Evolutionary conservation across 148 eudicot genomes (phyloP), one percentile per base, ranked within the genome.

Genomic region (Dysphania ambrosioides): DNA sequence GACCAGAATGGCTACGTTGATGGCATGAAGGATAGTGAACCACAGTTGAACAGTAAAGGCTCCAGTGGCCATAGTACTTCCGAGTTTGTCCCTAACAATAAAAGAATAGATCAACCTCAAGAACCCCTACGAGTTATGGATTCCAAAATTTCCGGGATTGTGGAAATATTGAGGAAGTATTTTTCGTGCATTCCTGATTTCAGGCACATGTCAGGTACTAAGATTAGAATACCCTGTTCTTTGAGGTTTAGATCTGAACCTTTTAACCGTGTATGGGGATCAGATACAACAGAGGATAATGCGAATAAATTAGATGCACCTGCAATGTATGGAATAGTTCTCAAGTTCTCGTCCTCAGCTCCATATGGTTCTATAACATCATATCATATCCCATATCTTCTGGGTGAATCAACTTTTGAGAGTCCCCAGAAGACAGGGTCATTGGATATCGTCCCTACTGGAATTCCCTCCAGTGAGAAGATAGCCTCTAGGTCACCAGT

Each of bases 101-200:
- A 76, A 71, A 80, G 78, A 32, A 70, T 78, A 68, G 86, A 82
- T 78, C 89, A 70, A 36, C 88, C 88, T 18, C 88, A 71, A 24
- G 94, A 87, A 83, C 99, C 97, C 24, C 74, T 95, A 55, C 89
- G 99, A 40, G 99, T 95, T 57, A 95, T 90, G 88, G 99, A 95
- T 84, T 87, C 97, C 56, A 92, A 89, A 73, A 83, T 86, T 76
- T 79, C 97, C n/a, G 89, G 86, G 79, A 86, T 88, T 66, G 83
- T 95, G 60, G 86, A 78, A 75, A 84, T 82, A 68, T 78, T 95
- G 55, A 87, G 99, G 81, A 74, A 60, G 83, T 90, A 95, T 84
- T 95, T 95, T 85, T 85, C 91, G 21, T 83, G 71, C 66, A 90
- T 95, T 76, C 99, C 99, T 58, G 96, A 95, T 84, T 86, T 80